Percentiles rank a stretch among this genome's conserved stretches.
Evolutionary conservation across 176 grass and related monocot genomes (phyloP).

Genomic region (Ananas comosus): DNA sequence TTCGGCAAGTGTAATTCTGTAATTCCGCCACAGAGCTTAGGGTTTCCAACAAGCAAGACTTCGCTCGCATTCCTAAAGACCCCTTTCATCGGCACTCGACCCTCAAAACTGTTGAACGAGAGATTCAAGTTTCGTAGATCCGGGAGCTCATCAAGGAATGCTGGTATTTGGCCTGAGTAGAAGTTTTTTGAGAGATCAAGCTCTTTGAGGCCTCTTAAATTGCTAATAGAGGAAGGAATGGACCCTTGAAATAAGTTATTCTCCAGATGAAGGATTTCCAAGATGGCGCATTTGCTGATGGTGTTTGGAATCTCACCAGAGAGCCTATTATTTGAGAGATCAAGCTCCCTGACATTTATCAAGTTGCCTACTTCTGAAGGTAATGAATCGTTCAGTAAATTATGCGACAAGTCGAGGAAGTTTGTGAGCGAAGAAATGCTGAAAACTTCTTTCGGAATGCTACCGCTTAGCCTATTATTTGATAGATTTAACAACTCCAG

Average conservation of each 20-base stretch:
- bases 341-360: neutral
- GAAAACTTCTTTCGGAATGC: constrained; percentile 5
- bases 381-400: neutral
- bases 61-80: too few relatives aligned
- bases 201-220: constrained; percentile 8
- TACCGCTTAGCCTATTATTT: constrained; percentile 21
- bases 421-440: neutral
- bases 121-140: too few relatives aligned
- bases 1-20: too few relatives aligned
- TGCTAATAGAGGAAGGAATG: constrained; percentile 27
- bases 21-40: too few relatives aligned
- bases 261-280: constrained; percentile 21
- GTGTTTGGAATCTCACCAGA: constrained; percentile 29
- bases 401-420: neutral
- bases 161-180: too few relatives aligned
- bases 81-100: too few relatives aligned
- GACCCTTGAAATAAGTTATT: constrained; percentile 26
- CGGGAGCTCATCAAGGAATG: too few relatives aligned
- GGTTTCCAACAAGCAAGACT: too few relatives aligned
- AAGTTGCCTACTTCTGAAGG: constrained; percentile 3
- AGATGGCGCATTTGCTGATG: constrained; percentile 15
- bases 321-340: constrained; percentile 14
- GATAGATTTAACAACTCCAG: constrained; percentile 2
- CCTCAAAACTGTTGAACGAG: too few relatives aligned
- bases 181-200: too few relatives aligned